Evolutionary conservation across 371 early-diverging fungal genomes (phyloP).

Genomic region (Catenaria anguillulae): DNA sequence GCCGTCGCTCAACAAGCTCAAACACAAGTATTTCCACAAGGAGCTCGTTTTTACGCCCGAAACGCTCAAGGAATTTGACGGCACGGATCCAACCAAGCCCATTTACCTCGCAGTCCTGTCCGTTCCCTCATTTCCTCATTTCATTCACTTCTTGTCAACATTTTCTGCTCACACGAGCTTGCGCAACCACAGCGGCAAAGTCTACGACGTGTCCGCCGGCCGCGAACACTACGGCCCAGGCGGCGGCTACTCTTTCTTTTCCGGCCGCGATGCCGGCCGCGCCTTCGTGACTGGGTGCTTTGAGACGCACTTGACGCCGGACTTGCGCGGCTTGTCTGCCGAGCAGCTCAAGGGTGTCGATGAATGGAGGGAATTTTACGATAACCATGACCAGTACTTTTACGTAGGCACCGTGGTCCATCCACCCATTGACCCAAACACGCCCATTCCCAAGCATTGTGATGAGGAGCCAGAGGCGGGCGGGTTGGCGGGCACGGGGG

Average conservation of each 20-base stretch:
- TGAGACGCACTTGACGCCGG: slow-evolving; percentile 79
- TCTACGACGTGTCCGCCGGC: slow-evolving; percentile 69
- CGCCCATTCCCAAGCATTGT: slow-evolving; percentile 48
- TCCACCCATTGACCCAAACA: slow-evolving; percentile 56
- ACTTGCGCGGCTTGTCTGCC: slow-evolving; percentile 62
- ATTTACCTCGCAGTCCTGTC: slow-evolving; percentile 80
- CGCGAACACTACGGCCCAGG: slow-evolving; percentile 63
- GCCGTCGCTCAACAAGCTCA: neutral
- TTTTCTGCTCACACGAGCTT: slow-evolving; percentile 15
- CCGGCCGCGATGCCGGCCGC: slow-evolving; percentile 81
- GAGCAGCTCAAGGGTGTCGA: slow-evolving; percentile 55
- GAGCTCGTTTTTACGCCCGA: slow-evolving; percentile 47
- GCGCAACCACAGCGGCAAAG: too few species aligned
- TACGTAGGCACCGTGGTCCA: slow-evolving; percentile 68
- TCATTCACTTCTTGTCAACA: neutral
- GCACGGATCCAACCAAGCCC: slow-evolving; percentile 53
- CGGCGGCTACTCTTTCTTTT: slow-evolving; percentile 72
- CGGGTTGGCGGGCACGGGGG: too few species aligned
- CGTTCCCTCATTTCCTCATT: slow-evolving; percentile 13
- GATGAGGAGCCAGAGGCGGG: neutral
- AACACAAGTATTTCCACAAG: neutral
- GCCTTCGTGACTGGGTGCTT: slow-evolving; percentile 93
- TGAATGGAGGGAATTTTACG: slow-evolving; percentile 80
- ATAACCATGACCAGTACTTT: slow-evolving; percentile 63
- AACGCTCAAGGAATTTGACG: slow-evolving; percentile 64